Evolutionary conservation across 2,329 filamentous ascomycete species (phyloP), one percentile per base, ranked within the genome.

Genomic region (Chaetomium strumarium): DNA sequence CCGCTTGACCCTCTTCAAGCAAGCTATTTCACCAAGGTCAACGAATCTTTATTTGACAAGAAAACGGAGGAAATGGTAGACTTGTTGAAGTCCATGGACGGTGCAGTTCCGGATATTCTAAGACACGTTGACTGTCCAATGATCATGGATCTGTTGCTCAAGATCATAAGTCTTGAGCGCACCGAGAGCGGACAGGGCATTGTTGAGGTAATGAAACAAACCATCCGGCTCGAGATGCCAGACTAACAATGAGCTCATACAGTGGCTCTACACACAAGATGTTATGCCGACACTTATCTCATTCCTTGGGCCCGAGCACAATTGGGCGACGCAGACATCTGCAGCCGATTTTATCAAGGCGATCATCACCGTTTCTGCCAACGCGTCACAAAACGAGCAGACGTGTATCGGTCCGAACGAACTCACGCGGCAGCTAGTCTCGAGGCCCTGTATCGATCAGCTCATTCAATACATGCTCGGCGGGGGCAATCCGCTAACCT

Each of bases 361-460:
- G 39, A 96, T 99, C 66, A 97, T 99, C 60, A 99, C 93, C 24
- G 96, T 99, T 53, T 97, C 93, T 1, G 93, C 93, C 55, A 99
- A 99, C 66, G 93, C 93, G 3, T 96, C 92, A 1, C 93, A 96
- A 62, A 95, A 96, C 64, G 93, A 99, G 65, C 91, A 96, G 67
- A 93, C 92, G n/a, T 96, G 95, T 64, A 97, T 99, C 66, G 93
- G 93, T 3, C 93, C 93, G 4, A 99, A 99, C 67, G 93, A 96
- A 66, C 80, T 99, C 46, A 99, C 93, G 5, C 85, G 93, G 38
- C 90, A 99, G 70, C 79, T 99, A 4, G 93, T 99, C 1, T 97
- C 93, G 1, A 82, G 86, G 57, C 72, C 81, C 14, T 97, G 91
- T 62, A 83, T 96, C 47, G 81, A 92, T 64, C 83, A 83, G 55